Base-by-base conservation (phyloP, 2,329 filamentous ascomycete species). In the Fusarium phyllophilum region DNA sequence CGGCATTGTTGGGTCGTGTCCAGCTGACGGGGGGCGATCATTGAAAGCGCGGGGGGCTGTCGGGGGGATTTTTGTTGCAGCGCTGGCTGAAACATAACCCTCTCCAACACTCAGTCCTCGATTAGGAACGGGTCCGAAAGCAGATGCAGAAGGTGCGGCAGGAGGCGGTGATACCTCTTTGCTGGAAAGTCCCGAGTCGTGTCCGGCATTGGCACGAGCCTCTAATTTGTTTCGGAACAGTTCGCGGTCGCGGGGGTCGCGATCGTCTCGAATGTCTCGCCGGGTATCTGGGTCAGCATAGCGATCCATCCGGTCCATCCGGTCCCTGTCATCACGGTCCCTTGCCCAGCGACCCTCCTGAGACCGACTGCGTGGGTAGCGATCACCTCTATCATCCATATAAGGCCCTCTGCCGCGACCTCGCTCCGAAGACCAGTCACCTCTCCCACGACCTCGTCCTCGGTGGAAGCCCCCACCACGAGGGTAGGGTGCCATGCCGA, bases 291-390 rank as follows among this genome's bases (percentile, higher is more conserved):
- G 72, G 45, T 85, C 85, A 33, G 79, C 80, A 56, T 84, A 85
- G 66, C 85, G 78, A 61, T 86, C 85, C 46, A 81, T 81, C 62
- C 84, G 78, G 52, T 86, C 85, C 45, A 80, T 80, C 36, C 82
- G 79, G 36, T 89, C 88, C 44, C 88, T 87, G 17, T 89, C 88
- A 68, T 90, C 88, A 56, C 88, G 84, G 12, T 90, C 88, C 52
- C 88, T 85, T 26, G 80, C 83, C 86, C 88, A 89, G 39, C 88
- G 88, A 64, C 90, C 89, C 77, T 91, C 90, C 77, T 91, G 89
- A 72, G 91, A 92, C 71, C 91, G 88, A 76, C 90, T 91, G 77
- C 92, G 86, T 24, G 87, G 88, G 62, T 93, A 92, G 18, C 89
- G 87, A 68, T 93, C 84, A 45, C 78, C 86, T 45, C 89, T 85